Evolutionary conservation across 2,329 filamentous ascomycete genomes (phyloP).

Genomic region (Clarireedia monteithiana): DNA sequence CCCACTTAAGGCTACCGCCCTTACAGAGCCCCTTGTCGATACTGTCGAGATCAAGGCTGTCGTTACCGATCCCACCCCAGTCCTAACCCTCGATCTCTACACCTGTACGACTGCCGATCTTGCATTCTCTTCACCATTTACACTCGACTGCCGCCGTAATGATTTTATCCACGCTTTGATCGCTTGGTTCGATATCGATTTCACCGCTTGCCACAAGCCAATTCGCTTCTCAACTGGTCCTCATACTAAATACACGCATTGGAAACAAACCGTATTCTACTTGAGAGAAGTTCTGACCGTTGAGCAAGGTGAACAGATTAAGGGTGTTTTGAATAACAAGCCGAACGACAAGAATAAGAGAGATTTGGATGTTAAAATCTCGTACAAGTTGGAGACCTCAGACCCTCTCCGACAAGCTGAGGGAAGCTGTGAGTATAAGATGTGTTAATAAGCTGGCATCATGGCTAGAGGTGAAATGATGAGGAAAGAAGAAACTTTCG

Average conservation of each 20-base stretch:
- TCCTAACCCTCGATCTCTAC: constrained; percentile 89
- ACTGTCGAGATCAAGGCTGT: constrained; percentile 97
- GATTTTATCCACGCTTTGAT: constrained; percentile 97
- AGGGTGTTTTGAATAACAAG: constrained; percentile 67
- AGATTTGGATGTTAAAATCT: constrained; percentile 85
- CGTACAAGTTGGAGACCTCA: constrained; percentile 71
- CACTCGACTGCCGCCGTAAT: constrained; percentile 68
- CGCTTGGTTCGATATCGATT: constrained; percentile 99
- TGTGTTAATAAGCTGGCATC: constrained; percentile 44
- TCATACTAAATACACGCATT: constrained; percentile 98
- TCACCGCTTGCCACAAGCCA: constrained; percentile 95
- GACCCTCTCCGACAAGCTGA: constrained; percentile 62
- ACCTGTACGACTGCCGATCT: constrained; percentile 79
- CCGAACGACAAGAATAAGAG: constrained; percentile 92
- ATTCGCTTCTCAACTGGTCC: constrained; percentile 95
- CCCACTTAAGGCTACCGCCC: constrained; percentile 85
- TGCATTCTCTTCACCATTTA: constrained; percentile 73
- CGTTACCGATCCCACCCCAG: constrained; percentile 79
- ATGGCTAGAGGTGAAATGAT: background rate
- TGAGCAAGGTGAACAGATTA: constrained; percentile 74
- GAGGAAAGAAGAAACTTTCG: constrained; percentile 19
- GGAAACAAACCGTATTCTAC: constrained; percentile 99
- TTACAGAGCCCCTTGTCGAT: constrained; percentile 94
- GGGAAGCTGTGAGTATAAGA: constrained; percentile 74
- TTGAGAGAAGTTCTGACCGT: constrained; percentile 88